Conservation (phyloP, 441 rosid genomes). For the Capsella rubella region DNA sequence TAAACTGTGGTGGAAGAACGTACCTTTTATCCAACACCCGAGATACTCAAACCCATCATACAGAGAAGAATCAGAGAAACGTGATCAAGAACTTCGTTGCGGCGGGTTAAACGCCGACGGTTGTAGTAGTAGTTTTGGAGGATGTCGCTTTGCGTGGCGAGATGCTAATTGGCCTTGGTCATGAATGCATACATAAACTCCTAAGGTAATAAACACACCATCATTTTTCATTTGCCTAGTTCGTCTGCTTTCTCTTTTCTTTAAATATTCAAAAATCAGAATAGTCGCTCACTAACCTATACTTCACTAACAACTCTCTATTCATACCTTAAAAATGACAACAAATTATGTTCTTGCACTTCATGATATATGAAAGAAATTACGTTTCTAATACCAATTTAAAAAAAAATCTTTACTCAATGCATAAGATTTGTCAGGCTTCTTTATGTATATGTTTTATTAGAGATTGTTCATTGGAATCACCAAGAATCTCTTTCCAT, state of each 20-base stretch:
- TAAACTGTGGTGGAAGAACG: conserved; percentile 89
- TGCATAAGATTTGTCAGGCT: not conserved
- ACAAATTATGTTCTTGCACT: not conserved
- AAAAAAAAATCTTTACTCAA: not conserved
- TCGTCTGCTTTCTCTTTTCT: not conserved
- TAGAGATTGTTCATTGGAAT: not conserved
- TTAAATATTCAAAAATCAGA: not conserved
- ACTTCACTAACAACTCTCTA: not conserved
- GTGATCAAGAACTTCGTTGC: conserved; percentile 64
- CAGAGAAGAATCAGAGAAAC: conserved; percentile 62
- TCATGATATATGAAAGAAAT: not conserved
- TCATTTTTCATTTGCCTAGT: not conserved
- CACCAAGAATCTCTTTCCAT: not conserved
- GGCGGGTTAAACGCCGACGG: conserved; percentile 10
- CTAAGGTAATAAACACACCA: not conserved
- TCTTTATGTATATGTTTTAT: not conserved
- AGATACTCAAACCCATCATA: conserved; percentile 67
- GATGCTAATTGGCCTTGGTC: conserved; percentile 95
- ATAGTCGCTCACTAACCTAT: not conserved
- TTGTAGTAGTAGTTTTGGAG: conserved; percentile 22
- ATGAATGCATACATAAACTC: conserved; percentile 41
- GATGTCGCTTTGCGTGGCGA: conserved; percentile 74
- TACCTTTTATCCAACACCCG: conserved; percentile 77
- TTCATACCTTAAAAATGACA: not conserved
- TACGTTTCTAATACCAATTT: not conserved